Percentiles rank a stretch among this genome's conserved stretches.
phyloP scores from a whole-genome alignment of 1,284 basidiomycete species.

The Termitomyces sp. region DNA sequence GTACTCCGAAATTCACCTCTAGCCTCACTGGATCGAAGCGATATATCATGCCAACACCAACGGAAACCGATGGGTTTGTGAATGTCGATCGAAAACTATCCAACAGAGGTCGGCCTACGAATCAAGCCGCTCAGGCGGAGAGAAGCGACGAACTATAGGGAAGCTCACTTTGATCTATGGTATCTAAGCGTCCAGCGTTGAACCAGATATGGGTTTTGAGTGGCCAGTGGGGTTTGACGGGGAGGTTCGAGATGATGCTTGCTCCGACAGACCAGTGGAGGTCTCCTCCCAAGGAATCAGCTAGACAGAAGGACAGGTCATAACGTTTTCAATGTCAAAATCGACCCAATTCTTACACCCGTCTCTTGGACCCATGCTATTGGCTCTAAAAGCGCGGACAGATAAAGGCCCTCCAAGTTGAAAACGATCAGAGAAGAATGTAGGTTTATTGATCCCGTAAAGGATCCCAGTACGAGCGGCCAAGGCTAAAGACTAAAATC shows the following conservation, averaged over 20 bases:
- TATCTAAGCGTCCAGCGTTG: constrained; percentile 83
- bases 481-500: constrained; percentile 55
- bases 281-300: constrained; percentile 86
- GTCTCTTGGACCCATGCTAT: constrained; percentile 82
- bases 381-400: constrained; percentile 81
- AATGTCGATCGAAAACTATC: constrained; percentile 35
- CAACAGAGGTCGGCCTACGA: constrained; percentile 33
- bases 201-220: constrained; percentile 82
- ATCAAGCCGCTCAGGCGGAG: not conserved
- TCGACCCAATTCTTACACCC: constrained; percentile 39
- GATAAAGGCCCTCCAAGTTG: constrained; percentile 93
- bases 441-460: constrained; percentile 42
- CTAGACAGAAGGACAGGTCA: constrained; percentile 25
- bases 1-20: constrained; percentile 92
- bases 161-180: constrained; percentile 48
- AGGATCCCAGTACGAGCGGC: constrained; percentile 61
- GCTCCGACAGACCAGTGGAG: constrained; percentile 82
- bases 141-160: not conserved
- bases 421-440: constrained; percentile 80
- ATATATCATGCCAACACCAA: constrained; percentile 89
- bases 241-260: constrained; percentile 79
- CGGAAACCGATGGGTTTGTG: constrained; percentile 64
- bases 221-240: constrained; percentile 80
- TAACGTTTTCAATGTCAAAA: not conserved
- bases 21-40: constrained; percentile 79